Conservation (phyloP, 805 yeast species). For the Metschnikowia matae region DNA sequence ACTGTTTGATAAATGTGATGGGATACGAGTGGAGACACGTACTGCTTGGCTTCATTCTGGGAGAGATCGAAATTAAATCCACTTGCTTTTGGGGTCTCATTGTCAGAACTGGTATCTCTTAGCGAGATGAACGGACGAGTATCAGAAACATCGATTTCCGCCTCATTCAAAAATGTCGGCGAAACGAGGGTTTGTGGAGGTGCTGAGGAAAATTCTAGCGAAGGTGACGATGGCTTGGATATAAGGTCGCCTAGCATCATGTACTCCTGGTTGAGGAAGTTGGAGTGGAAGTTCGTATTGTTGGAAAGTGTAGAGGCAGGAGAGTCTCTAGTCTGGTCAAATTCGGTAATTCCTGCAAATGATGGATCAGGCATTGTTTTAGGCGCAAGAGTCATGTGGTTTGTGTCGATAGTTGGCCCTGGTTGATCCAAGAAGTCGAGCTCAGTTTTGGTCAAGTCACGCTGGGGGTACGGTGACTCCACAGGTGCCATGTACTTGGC, state of each 20-base stretch:
- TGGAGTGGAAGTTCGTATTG: conserved; percentile 33
- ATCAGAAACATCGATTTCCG: conserved; percentile 10
- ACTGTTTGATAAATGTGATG: conserved; percentile 52
- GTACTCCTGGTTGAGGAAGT: conserved; percentile 49
- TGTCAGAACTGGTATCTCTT: conserved; percentile 22
- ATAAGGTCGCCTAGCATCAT: conserved; percentile 48
- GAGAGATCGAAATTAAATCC: conserved; percentile 13
- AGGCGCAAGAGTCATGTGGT: background rate
- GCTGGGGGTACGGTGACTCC: background rate
- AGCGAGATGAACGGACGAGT: conserved; percentile 42
- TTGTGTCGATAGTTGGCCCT: background rate
- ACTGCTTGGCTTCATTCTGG: conserved; percentile 27
- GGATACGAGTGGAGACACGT: conserved; percentile 54
- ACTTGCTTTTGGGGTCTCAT: conserved; percentile 6
- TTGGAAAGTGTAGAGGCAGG: conserved; percentile 14
- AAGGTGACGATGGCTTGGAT: conserved; percentile 39
- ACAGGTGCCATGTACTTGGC: conserved; percentile 34
- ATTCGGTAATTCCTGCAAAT: background rate
- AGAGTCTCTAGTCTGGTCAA: conserved; percentile 3
- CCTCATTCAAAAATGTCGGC: conserved; percentile 12
- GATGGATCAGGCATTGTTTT: background rate
- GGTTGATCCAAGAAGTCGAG: background rate
- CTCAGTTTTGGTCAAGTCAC: background rate
- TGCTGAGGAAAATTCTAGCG: conserved; percentile 23
- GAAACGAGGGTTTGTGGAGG: conserved; percentile 10